These are phyloP conservation scores for Penicillium sp. DNA, from an alignment of 2,329 filamentous ascomycete genomes.

Conservation along the genomic window DNA sequence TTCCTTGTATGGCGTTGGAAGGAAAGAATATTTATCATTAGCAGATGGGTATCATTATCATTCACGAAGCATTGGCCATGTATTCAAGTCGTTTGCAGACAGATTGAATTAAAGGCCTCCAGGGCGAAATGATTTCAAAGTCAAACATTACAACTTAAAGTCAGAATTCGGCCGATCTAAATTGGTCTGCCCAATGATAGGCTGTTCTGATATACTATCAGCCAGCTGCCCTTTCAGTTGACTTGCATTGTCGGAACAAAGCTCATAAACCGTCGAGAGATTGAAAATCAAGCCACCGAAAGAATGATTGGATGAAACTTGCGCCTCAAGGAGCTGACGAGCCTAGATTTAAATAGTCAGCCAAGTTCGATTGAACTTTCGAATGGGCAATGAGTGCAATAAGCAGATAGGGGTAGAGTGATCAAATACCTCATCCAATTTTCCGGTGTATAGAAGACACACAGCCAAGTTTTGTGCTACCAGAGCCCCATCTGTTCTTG, in stretches of 20 bases:
- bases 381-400: background rate
- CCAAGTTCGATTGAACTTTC: background rate
- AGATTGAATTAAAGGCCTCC: slow-evolving; percentile 9
- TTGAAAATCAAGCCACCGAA: slow-evolving; percentile 88
- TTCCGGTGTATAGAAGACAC: slow-evolving; percentile 76
- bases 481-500: slow-evolving; percentile 61
- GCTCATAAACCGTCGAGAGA: slow-evolving; percentile 83
- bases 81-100: slow-evolving; percentile 14
- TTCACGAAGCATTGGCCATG: slow-evolving; percentile 10
- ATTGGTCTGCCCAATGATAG: slow-evolving; percentile 55
- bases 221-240: slow-evolving; percentile 69
- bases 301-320: slow-evolving; percentile 62
- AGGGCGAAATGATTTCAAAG: slow-evolving; percentile 5
- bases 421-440: slow-evolving; percentile 64
- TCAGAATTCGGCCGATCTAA: slow-evolving; percentile 72
- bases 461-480: slow-evolving; percentile 80
- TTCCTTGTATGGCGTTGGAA: slow-evolving; percentile 24
- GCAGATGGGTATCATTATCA: slow-evolving; percentile 6
- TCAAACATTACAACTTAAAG: slow-evolving; percentile 65
- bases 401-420: background rate
- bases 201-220: slow-evolving; percentile 64
- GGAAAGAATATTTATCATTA: slow-evolving; percentile 11
- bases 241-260: slow-evolving; percentile 75
- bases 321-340: slow-evolving; percentile 62
- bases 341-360: slow-evolving; percentile 50